Conservation (phyloP, 805 yeast species). For the Cyberlindnera xylosilytica region DNA sequence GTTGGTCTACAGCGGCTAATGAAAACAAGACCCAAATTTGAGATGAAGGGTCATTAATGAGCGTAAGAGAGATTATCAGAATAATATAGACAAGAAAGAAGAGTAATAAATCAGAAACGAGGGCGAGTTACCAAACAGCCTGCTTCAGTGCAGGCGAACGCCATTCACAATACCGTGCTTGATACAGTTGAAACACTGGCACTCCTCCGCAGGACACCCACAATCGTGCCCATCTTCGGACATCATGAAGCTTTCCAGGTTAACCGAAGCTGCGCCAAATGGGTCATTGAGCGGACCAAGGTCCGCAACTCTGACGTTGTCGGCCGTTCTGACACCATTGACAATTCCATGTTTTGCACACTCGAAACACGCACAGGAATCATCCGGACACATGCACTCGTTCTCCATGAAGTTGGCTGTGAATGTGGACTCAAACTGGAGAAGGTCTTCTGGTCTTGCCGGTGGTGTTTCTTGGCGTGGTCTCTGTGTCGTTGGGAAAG, state of each 20-base stretch:
- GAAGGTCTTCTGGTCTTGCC: background rate
- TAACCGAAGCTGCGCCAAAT: background rate
- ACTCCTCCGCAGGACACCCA: slow-evolving; percentile 21
- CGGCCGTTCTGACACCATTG: slow-evolving; percentile 22
- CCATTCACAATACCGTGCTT: slow-evolving; percentile 24
- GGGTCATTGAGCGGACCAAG: background rate
- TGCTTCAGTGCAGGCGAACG: background rate
- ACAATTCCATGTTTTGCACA: slow-evolving; percentile 25
- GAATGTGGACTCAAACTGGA: background rate
- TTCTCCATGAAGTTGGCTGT: slow-evolving; percentile 8
- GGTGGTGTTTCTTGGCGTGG: background rate
- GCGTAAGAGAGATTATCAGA: no score
- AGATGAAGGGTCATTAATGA: no score
- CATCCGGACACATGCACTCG: slow-evolving; percentile 19
- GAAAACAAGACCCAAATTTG: no score
- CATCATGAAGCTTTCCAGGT: background rate
- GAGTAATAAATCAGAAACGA: no score
- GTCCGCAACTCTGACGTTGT: slow-evolving; percentile 11
- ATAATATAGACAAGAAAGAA: no score
- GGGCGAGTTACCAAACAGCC: no score
- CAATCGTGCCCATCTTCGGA: slow-evolving; percentile 19
- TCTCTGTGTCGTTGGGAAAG: no score
- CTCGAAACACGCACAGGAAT: slow-evolving; percentile 6
- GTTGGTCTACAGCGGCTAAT: no score
- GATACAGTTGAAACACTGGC: slow-evolving; percentile 23